Conservation (phyloP, 2,329 filamentous ascomycete species). For the Drechslerella stenobrocha region DNA sequence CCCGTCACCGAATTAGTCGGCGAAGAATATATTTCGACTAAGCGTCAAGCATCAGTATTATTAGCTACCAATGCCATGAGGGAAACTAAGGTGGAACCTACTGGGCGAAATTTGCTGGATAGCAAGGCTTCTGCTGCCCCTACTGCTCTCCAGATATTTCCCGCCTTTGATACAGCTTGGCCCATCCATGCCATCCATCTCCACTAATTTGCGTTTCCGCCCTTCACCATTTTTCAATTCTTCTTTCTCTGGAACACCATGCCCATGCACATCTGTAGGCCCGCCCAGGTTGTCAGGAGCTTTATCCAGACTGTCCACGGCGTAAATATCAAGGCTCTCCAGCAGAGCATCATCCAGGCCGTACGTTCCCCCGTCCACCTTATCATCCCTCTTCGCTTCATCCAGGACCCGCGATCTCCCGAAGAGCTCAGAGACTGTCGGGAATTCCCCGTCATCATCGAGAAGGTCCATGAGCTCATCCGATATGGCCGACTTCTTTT, state of each 20-base stretch:
- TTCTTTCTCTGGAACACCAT: constrained; percentile 16
- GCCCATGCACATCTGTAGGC: too few species aligned
- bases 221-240: constrained; percentile 1
- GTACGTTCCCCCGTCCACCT: constrained; percentile 13
- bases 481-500: constrained; percentile 10
- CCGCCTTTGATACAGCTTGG: too few species aligned
- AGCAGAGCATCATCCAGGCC: constrained; percentile 25
- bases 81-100: constrained; percentile 2
- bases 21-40: constrained; percentile 22
- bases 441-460: constrained; percentile 30
- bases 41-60: too few species aligned
- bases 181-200: not conserved
- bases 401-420: constrained; percentile 12
- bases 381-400: not conserved
- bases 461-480: constrained; percentile 31
- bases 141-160: too few species aligned
- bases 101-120: constrained; percentile 13
- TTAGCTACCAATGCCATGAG: not conserved
- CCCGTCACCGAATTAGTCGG: not conserved
- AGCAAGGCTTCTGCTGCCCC: constrained; percentile 9
- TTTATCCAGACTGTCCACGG: constrained; percentile 8
- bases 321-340: constrained; percentile 35
- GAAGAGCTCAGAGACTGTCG: constrained; percentile 32
- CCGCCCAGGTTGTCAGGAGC: not conserved
- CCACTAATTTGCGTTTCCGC: constrained; percentile 10